Conservation (phyloP, 768 basidiomycete species). For the Xerocomellus dryophilus region DNA sequence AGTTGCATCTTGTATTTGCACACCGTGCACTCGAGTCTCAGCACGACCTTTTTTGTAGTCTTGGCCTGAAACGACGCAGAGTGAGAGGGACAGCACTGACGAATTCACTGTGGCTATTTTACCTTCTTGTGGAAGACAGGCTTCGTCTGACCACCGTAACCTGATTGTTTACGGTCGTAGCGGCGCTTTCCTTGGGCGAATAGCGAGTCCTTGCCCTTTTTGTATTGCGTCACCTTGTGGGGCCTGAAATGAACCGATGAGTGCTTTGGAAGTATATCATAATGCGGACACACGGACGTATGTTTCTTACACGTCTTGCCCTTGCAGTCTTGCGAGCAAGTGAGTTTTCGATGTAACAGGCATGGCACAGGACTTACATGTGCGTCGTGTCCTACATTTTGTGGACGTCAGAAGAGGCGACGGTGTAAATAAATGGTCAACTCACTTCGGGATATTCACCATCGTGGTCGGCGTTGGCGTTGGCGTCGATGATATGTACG, state of each 20-base stretch:
- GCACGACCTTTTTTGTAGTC: conserved; percentile 99
- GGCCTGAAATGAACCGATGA: conserved; percentile 50
- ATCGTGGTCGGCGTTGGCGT: conserved; percentile 45
- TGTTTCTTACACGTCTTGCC: conserved; percentile 96
- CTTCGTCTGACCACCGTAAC: conserved; percentile 99
- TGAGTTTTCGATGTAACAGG: conserved; percentile 1
- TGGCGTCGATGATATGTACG: conserved; percentile 14
- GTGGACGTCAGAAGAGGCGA: conserved; percentile 14
- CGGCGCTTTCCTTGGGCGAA: conserved; percentile 99
- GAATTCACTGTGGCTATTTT: background rate
- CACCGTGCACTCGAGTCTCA: conserved; percentile 94
- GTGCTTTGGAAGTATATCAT: background rate
- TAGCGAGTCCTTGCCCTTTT: conserved; percentile 98
- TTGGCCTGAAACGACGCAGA: conserved; percentile 63
- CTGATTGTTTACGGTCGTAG: conserved; percentile 98
- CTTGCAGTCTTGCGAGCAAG: conserved; percentile 72
- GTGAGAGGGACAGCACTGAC: background rate
- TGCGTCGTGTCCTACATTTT: conserved; percentile 78
- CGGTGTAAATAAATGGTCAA: conserved; percentile 13
- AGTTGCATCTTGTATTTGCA: conserved; percentile 99
- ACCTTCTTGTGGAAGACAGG: conserved; percentile 99
- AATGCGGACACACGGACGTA: conserved; percentile 62
- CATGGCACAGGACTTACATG: conserved; percentile 60
- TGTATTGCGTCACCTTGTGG: conserved; percentile 99
- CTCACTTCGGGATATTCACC: conserved; percentile 96